Base-by-base conservation (phyloP, 2,329 filamentous ascomycete genomes). In the Pyrenophora seminiperda region DNA sequence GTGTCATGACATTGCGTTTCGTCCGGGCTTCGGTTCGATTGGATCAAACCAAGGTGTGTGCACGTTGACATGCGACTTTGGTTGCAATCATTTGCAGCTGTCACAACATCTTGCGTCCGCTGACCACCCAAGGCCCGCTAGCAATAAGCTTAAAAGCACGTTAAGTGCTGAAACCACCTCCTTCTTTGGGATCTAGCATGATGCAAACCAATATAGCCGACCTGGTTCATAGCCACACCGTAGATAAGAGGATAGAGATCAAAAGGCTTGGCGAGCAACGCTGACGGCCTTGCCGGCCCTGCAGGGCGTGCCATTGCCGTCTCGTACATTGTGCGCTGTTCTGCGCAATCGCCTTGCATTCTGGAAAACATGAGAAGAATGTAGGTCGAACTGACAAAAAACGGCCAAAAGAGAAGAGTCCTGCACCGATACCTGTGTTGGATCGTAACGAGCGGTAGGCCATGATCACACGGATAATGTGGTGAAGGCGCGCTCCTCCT, bases 131-230 rank as follows among this genome's bases (percentile, higher is more conserved):
- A 57, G 57, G 52, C 33, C 46, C 53, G 51, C 59, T 70, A 65
- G 66, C 61, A 49, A 64, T 67, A 67, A 70, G 67, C 67, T 70
- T 70, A 65, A 66, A 66, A 64, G 62, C 61, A 65, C 61, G 57
- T 40, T 27, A 62, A 61, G 48, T 50, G 41, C 24, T 42, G 20
- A 56, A 61, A 59, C 41, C 60, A 69, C 66, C 67, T 71, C 65
- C 69, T 67, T 54, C 31, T 56, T 68, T 63, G 19, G 50, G 63
- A 58, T 34, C 42, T 59, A 59, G 47, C 34, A 51, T 36, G 44
- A 54, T 56, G 64, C 60, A 61, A 55, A 64, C 65, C 64, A 68
- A 67, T 67, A 57, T 63, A 64, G 47, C 40, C 43, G 52, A 37
- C 53, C 56, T 46, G 34, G 50, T 41, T 50, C 37, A 52, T 61